Evolutionary conservation across 2,329 filamentous ascomycete genomes (phyloP).

Genomic region (Colletotrichum sp.): DNA sequence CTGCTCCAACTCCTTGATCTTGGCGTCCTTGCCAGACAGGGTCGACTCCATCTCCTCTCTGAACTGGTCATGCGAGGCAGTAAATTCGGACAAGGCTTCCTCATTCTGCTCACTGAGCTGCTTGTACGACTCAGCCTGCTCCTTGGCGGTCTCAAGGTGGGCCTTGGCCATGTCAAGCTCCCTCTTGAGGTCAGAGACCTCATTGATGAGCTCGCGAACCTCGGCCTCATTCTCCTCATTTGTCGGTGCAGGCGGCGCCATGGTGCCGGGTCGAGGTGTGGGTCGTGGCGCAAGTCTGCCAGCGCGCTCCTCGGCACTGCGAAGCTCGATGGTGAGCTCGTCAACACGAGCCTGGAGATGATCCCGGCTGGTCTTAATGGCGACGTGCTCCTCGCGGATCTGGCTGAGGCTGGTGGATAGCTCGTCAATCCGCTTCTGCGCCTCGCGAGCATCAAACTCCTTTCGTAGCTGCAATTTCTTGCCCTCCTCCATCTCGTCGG

Average conservation of each 20-base stretch:
- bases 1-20: conserved; percentile 81
- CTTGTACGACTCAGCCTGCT: conserved; percentile 86
- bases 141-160: conserved; percentile 81
- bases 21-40: conserved; percentile 78
- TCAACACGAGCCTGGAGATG: conserved; percentile 89
- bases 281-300: conserved; percentile 83
- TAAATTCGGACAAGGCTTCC: conserved; percentile 82
- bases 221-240: conserved; percentile 62
- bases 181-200: conserved; percentile 85
- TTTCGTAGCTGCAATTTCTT: conserved; percentile 85
- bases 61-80: conserved; percentile 83
- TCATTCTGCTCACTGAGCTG: conserved; percentile 86
- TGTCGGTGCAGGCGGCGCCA: conserved; percentile 45
- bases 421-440: conserved; percentile 91
- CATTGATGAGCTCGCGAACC: conserved; percentile 80
- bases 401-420: conserved; percentile 80
- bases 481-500: conserved; percentile 81
- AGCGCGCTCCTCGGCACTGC: conserved; percentile 86
- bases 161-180: conserved; percentile 82
- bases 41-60: conserved; percentile 82
- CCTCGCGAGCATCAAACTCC: conserved; percentile 88
- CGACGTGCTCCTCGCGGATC: conserved; percentile 84
- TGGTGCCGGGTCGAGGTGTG: conserved; percentile 61
- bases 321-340: conserved; percentile 86
- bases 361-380: conserved; percentile 85